Percentiles rank a stretch among this genome's conserved stretches.
These are phyloP conservation scores for Komagataea norvegica DNA, from an alignment of 1,139 yeast genomes.

Conservation along the genomic window DNA sequence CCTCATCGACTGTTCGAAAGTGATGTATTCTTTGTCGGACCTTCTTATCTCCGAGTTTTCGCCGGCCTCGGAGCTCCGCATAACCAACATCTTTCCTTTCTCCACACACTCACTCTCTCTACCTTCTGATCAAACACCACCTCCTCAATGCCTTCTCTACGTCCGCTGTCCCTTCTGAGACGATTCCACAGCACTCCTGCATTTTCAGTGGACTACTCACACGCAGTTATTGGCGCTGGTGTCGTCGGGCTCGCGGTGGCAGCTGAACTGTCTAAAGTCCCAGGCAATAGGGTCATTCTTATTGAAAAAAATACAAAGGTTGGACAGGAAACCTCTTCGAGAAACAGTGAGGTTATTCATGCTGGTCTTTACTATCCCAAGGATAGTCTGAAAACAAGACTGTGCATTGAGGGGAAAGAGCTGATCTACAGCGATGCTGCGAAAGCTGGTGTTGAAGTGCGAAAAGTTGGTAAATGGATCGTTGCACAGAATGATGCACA, in stretches of 20 bases:
- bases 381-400: slow-evolving; percentile 56
- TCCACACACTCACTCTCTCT: no score
- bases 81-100: no score
- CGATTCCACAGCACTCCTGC: slow-evolving; percentile 4
- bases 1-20: no score
- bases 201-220: slow-evolving; percentile 54
- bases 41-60: no score
- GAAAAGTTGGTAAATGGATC: slow-evolving; percentile 80
- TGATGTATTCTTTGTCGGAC: no score
- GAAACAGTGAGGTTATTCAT: slow-evolving; percentile 90
- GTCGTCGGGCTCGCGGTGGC: slow-evolving; percentile 83
- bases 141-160: background rate
- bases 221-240: slow-evolving; percentile 84
- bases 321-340: slow-evolving; percentile 78
- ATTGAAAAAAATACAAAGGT: slow-evolving; percentile 61
- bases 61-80: no score
- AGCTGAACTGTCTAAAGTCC: slow-evolving; percentile 52
- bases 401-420: slow-evolving; percentile 73
- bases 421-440: slow-evolving; percentile 53
- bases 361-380: slow-evolving; percentile 83
- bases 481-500: slow-evolving; percentile 75
- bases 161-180: slow-evolving; percentile 2
- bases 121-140: no score
- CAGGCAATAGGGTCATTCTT: slow-evolving; percentile 50
- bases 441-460: slow-evolving; percentile 49